Evolutionary conservation across 208 protist genomes (phyloP).

Genomic region (Acanthamoeba divionensis): DNA sequence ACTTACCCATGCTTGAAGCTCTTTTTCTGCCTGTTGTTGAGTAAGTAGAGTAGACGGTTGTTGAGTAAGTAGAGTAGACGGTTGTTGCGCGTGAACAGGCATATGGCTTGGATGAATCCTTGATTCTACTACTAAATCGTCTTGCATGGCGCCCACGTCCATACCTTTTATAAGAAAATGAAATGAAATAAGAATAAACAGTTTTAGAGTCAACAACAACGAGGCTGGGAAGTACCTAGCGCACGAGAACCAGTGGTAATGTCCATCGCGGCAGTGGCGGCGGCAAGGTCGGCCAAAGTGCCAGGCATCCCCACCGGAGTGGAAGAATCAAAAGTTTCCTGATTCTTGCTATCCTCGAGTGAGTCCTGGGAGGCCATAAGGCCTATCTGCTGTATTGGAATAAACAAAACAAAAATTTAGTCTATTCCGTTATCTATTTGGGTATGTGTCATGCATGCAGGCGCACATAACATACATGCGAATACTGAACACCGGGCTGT

Average conservation of each 20-base stretch:
- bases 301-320: neutral
- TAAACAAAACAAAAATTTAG: neutral
- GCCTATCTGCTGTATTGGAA: too few species aligned
- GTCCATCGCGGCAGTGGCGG: neutral
- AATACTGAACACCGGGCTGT: too few species aligned
- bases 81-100: neutral
- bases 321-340: neutral
- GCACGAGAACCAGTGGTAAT: neutral
- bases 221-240: neutral
- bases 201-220: too few species aligned
- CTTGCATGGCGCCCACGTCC: too few species aligned
- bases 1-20: neutral
- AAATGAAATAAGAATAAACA: too few species aligned
- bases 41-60: too few species aligned
- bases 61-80: too few species aligned
- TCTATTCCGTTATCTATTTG: too few species aligned
- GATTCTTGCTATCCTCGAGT: constrained; percentile 29
- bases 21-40: too few species aligned
- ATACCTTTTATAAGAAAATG: too few species aligned
- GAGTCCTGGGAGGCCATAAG: neutral
- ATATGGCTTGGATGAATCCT: neutral
- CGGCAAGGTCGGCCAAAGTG: neutral
- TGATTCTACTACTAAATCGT: too few species aligned
- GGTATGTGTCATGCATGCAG: too few species aligned
- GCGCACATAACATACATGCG: neutral